These are phyloP conservation scores for Aureobasidium sp. DNA, from an alignment of 2,329 filamentous ascomycete species.

Conservation along the genomic window DNA sequence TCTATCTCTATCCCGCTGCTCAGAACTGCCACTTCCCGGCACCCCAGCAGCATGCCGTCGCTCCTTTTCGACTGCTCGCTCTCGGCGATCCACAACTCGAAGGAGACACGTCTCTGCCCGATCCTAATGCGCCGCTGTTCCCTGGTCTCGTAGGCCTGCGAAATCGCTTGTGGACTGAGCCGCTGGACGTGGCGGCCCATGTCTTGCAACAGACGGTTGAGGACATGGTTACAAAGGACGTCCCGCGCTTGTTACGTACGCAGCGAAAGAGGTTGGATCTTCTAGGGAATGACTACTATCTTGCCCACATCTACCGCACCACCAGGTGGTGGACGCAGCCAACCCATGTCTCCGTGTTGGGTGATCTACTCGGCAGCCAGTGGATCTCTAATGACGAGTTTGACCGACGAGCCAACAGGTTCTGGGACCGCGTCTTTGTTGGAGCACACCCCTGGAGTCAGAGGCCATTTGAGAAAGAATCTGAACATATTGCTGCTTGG, in stretches of 20 bases:
- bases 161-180: constrained; percentile 15
- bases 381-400: constrained; percentile 95
- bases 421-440: constrained; percentile 84
- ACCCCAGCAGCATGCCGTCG: constrained; percentile 34
- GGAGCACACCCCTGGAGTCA: constrained; percentile 39
- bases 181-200: constrained; percentile 7
- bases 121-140: constrained; percentile 48
- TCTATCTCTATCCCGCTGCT: constrained; percentile 91
- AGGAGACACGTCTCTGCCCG: constrained; percentile 85
- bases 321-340: constrained; percentile 86
- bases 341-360: constrained; percentile 89
- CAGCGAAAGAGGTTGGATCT: constrained; percentile 86
- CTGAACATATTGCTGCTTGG: constrained; percentile 26
- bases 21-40: constrained; percentile 81
- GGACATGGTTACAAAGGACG: constrained; percentile 57
- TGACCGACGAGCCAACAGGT: constrained; percentile 73
- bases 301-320: constrained; percentile 91
- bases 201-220: constrained; percentile 24
- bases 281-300: constrained; percentile 93
- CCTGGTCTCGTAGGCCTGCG: constrained; percentile 38
- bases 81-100: constrained; percentile 95
- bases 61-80: constrained; percentile 88
- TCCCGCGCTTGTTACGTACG: constrained; percentile 71
- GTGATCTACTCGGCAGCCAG: constrained; percentile 93
- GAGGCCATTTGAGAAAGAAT: constrained; percentile 1